Conservation (phyloP, 2,329 filamentous ascomycete species). For the Talaromyces atroroseus region DNA sequence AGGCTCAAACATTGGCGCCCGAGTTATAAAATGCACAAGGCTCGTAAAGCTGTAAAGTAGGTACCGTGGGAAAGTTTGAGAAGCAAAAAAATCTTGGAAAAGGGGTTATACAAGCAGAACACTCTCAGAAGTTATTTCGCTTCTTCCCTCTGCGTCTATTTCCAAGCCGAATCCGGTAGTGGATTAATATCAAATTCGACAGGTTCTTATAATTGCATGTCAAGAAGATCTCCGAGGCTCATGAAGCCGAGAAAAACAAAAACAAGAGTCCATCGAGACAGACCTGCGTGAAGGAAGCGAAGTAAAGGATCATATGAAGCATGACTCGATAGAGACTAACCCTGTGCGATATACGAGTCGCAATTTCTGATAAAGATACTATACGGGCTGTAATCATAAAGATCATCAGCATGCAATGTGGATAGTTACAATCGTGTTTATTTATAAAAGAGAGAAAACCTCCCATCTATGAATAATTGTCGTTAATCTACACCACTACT, state of each 20-base stretch:
- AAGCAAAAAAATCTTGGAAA: too few species aligned
- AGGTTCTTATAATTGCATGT: too few species aligned
- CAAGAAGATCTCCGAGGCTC: background rate
- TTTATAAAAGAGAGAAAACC: background rate
- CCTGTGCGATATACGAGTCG: background rate
- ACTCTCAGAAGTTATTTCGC: too few species aligned
- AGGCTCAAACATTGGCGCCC: too few species aligned
- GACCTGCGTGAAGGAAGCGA: background rate
- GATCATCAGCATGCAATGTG: background rate
- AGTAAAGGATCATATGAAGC: background rate
- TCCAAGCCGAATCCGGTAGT: too few species aligned
- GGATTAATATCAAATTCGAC: too few species aligned
- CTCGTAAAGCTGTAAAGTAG: too few species aligned
- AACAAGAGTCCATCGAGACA: background rate
- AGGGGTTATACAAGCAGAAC: too few species aligned
- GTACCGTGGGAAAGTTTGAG: too few species aligned
- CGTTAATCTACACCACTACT: background rate
- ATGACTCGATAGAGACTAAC: background rate
- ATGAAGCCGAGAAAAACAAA: background rate
- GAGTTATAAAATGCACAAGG: too few species aligned
- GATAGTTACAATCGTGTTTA: background rate
- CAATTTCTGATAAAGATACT: background rate
- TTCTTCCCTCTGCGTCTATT: too few species aligned
- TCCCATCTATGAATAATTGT: background rate
- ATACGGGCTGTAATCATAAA: background rate